These are phyloP conservation scores for Magnolia kwangsiensis DNA, from an alignment of 164 flowering plant genomes.

Conservation along the genomic window DNA sequence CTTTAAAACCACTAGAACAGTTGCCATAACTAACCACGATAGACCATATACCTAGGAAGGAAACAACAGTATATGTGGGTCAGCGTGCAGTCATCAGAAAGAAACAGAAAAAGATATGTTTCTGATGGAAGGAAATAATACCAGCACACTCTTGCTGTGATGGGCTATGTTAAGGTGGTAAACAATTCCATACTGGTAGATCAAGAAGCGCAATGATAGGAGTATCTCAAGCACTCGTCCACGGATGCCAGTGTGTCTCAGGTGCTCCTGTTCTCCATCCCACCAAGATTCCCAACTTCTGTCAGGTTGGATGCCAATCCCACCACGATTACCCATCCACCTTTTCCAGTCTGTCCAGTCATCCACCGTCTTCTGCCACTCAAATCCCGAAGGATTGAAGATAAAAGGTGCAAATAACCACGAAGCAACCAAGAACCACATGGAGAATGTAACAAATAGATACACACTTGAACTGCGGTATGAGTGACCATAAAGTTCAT, in stretches of 20 bases:
- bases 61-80: conserved; percentile 1
- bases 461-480: conserved; percentile 71
- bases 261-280: conserved; percentile 82
- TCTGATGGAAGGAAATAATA: conserved; percentile 19
- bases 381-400: conserved; percentile 98
- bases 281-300: conserved; percentile 99
- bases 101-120: background rate
- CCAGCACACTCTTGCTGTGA: conserved; percentile 63
- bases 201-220: conserved; percentile 76
- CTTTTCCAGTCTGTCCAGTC: conserved; percentile 99
- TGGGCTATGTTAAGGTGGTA: conserved; percentile 87
- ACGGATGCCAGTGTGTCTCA: conserved; percentile 60
- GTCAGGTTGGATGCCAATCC: conserved; percentile 75
- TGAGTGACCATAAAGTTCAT: conserved; percentile 69
- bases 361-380: conserved; percentile 98
- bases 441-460: conserved; percentile 77
- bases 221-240: conserved; percentile 81
- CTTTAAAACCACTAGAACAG: conserved; percentile 71
- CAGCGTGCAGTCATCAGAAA: background rate
- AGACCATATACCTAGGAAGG: conserved; percentile 75
- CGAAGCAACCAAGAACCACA: conserved; percentile 95
- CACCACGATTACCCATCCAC: conserved; percentile 99
- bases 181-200: conserved; percentile 94
- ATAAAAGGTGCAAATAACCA: conserved; percentile 97
- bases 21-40: conserved; percentile 83